Conservation (phyloP, 1,284 basidiomycete genomes). For the Inonotus hispidus region DNA sequence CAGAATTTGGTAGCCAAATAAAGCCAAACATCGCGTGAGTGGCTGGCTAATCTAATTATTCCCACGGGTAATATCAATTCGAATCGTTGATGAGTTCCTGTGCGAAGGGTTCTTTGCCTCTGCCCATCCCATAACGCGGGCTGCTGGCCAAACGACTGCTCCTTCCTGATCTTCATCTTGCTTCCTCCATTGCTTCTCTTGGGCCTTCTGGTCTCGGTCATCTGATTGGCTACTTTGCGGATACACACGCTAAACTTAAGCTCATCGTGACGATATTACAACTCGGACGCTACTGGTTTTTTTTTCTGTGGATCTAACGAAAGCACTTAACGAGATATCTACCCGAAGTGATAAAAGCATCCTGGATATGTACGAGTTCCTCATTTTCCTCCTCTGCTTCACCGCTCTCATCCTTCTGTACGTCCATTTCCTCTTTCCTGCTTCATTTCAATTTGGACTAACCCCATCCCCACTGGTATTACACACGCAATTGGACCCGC, state of each 20-base stretch:
- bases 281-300: background rate
- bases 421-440: slow-evolving; percentile 10
- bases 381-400: slow-evolving; percentile 16
- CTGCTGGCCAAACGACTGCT: background rate
- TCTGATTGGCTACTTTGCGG: background rate
- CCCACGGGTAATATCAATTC: background rate
- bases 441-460: background rate
- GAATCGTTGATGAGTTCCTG: background rate
- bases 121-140: background rate
- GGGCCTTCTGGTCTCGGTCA: background rate
- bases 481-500: background rate
- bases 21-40: background rate
- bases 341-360: background rate
- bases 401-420: slow-evolving; percentile 26
- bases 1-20: too few relatives aligned
- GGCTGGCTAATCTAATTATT: background rate
- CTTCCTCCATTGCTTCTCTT: background rate
- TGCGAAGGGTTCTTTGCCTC: background rate
- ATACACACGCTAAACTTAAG: background rate
- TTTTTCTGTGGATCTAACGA: background rate
- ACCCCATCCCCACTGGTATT: background rate
- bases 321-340: background rate
- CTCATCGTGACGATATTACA: background rate
- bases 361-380: background rate
- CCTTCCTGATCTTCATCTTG: background rate